Evolutionary conservation across 169 alveolate genomes (phyloP).

Genomic region (Theileria annulata): DNA sequence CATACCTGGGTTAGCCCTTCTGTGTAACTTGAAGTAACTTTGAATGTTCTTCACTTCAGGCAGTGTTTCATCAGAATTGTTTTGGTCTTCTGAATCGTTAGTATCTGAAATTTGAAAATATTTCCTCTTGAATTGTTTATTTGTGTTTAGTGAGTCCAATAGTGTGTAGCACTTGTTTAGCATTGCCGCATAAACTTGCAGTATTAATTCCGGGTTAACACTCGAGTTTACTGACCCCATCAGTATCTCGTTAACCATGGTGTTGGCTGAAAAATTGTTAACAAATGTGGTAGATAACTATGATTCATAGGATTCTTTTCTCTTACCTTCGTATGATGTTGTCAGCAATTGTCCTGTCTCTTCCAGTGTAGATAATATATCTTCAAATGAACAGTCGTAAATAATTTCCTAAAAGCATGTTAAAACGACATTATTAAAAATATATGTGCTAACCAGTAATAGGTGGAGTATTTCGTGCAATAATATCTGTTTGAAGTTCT

Average conservation of each 20-base stretch:
- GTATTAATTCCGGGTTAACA: conserved; percentile 51
- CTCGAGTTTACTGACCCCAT: conserved; percentile 43
- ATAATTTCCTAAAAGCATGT: conserved; percentile 20
- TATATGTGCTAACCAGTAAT: conserved; percentile 22
- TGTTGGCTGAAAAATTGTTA: conserved; percentile 18
- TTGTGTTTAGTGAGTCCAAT: neutral
- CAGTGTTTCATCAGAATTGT: neutral
- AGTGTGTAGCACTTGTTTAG: conserved; percentile 34
- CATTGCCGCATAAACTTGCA: conserved; percentile 60
- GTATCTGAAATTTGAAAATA: neutral
- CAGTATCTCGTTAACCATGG: conserved; percentile 54
- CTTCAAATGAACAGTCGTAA: conserved; percentile 61
- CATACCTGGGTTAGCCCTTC: neutral
- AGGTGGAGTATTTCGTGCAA: conserved; percentile 59
- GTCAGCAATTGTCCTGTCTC: conserved; percentile 50
- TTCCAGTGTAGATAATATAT: conserved; percentile 41
- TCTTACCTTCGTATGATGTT: conserved; percentile 40
- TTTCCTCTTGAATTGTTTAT: conserved; percentile 3
- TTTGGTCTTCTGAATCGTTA: neutral
- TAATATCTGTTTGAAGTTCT: conserved; percentile 37
- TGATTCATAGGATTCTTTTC: neutral
- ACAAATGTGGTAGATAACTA: neutral
- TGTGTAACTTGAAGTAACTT: neutral
- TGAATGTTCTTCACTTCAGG: neutral
- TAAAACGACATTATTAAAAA: too few species aligned